Evolutionary conservation across 345 rosid genomes (phyloP).

Genomic region (Dovyalis caffra): DNA sequence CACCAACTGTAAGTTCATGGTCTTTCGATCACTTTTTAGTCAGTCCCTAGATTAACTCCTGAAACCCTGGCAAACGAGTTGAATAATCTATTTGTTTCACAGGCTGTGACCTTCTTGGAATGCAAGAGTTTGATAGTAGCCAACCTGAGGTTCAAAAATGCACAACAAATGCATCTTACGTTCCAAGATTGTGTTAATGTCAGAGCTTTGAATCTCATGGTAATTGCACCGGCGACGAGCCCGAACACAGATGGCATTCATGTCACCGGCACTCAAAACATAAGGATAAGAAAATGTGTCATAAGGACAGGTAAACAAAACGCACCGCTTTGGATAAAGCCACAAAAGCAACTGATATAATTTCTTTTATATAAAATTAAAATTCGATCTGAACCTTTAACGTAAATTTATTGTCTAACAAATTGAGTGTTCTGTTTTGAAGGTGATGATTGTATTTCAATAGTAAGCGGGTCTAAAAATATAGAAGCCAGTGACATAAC

Average conservation of each 20-base stretch:
- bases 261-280: conserved; percentile 57
- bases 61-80: neutral
- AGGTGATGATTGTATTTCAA: conserved; percentile 97
- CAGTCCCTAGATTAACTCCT: neutral
- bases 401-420: neutral
- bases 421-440: neutral
- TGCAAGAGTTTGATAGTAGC: conserved; percentile 61
- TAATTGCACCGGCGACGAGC: conserved; percentile 66
- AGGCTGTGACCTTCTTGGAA: conserved; percentile 71
- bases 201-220: conserved; percentile 44
- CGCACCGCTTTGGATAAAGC: neutral
- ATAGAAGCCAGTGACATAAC: conserved; percentile 68
- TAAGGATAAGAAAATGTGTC: conserved; percentile 51
- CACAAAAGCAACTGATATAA: too few species aligned
- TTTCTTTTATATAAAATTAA: too few species aligned
- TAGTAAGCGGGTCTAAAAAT: conserved; percentile 80
- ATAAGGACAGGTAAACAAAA: conserved; percentile 62
- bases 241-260: conserved; percentile 97
- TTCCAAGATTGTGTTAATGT: conserved; percentile 61
- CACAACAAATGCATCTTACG: conserved; percentile 76
- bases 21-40: neutral
- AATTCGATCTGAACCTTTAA: too few species aligned
- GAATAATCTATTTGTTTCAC: conserved; percentile 21
- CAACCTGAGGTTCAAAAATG: conserved; percentile 56
- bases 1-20: conserved; percentile 70